Percentiles rank a stretch among this genome's conserved stretches.
Evolutionary conservation across 2,329 filamentous ascomycete species (phyloP).

Genomic region (Metarhizium brunneum): DNA sequence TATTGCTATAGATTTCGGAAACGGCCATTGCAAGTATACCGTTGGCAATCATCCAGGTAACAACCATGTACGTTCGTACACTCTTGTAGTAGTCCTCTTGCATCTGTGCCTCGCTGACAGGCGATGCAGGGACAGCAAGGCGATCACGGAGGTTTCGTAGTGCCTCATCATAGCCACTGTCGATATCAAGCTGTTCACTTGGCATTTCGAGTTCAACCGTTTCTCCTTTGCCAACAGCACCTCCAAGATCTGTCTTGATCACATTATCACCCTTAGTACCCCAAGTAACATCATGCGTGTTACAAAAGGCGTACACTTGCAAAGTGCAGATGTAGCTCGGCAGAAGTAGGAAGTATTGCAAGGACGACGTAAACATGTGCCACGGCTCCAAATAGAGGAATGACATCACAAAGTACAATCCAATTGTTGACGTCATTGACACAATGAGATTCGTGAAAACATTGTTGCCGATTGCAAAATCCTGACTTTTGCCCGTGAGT

Average conservation of each 20-base stretch:
- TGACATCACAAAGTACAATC: constrained; percentile 92
- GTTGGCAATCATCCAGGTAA: constrained; percentile 88
- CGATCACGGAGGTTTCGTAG: constrained; percentile 91
- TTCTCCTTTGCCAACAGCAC: constrained; percentile 67
- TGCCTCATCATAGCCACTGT: constrained; percentile 93
- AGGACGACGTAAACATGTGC: constrained; percentile 94
- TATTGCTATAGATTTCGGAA: constrained; percentile 70
- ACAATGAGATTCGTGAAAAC: constrained; percentile 94
- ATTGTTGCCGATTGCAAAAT: constrained; percentile 64
- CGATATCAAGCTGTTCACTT: constrained; percentile 93
- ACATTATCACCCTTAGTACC: constrained; percentile 98
- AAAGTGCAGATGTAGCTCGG: constrained; percentile 94
- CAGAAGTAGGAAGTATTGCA: constrained; percentile 86
- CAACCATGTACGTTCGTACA: constrained; percentile 96
- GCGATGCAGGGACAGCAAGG: constrained; percentile 62
- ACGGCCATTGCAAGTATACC: constrained; percentile 90
- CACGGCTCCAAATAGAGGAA: constrained; percentile 96
- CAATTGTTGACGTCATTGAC: constrained; percentile 78
- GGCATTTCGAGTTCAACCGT: constrained; percentile 97
- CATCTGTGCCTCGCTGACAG: constrained; percentile 64
- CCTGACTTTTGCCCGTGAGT: constrained; percentile 42
- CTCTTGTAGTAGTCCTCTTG: constrained; percentile 99
- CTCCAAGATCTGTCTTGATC: constrained; percentile 82
- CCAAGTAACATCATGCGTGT: constrained; percentile 98
- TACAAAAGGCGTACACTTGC: constrained; percentile 98